phyloP scores from a whole-genome alignment of 2,329 filamentous ascomycete genomes.

The Malbranchea cinnamomea region DNA sequence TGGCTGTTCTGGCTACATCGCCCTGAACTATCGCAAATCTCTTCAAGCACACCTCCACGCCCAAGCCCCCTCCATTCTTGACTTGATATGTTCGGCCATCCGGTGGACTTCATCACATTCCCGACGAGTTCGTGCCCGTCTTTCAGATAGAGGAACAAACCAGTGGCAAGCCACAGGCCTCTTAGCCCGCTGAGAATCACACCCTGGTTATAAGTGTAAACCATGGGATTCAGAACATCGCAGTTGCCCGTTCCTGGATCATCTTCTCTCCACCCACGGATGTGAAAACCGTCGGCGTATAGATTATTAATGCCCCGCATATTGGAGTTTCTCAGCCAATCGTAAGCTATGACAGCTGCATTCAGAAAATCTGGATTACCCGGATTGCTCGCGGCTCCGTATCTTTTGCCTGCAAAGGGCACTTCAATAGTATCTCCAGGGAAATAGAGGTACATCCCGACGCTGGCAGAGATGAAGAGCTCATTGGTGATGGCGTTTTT shows the following conservation, averaged over 20 bases:
- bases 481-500: slow-evolving; percentile 97
- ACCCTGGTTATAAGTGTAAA: slow-evolving; percentile 93
- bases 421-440: slow-evolving; percentile 63
- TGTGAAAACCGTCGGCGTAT: slow-evolving; percentile 80
- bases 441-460: slow-evolving; percentile 80
- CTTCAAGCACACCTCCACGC: slow-evolving; percentile 66
- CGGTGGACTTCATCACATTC: slow-evolving; percentile 62
- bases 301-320: slow-evolving; percentile 66
- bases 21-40: slow-evolving; percentile 60
- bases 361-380: slow-evolving; percentile 52
- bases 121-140: slow-evolving; percentile 68
- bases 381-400: slow-evolving; percentile 19
- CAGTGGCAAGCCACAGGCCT: slow-evolving; percentile 66
- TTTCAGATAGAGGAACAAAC: slow-evolving; percentile 51
- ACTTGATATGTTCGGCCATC: slow-evolving; percentile 41
- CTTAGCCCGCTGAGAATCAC: slow-evolving; percentile 71
- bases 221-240: slow-evolving; percentile 70
- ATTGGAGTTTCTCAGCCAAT: slow-evolving; percentile 62
- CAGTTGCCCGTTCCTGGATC: slow-evolving; percentile 55
- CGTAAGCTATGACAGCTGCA: slow-evolving; percentile 62
- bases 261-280: slow-evolving; percentile 45
- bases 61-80: slow-evolving; percentile 59
- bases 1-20: slow-evolving; percentile 71
- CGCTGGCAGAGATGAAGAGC: slow-evolving; percentile 69
- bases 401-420: slow-evolving; percentile 37